Evolutionary conservation across 768 basidiomycete genomes (phyloP).

Genomic region (Hemileccinum impolitum): DNA sequence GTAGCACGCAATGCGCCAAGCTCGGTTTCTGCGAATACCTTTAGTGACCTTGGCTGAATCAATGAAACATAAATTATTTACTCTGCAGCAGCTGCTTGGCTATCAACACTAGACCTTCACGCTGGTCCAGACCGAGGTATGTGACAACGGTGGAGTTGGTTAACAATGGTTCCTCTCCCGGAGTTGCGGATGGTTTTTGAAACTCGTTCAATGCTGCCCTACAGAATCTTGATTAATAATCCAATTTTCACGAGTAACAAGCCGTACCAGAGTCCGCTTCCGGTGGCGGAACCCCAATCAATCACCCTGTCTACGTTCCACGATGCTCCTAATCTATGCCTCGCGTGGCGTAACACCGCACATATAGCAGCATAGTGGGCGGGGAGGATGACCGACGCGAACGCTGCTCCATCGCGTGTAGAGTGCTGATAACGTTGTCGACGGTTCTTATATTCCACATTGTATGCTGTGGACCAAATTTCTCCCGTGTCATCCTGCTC

Average conservation of each 20-base stretch:
- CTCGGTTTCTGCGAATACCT: constrained; percentile 41
- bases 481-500: constrained; percentile 32
- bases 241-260: background rate
- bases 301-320: constrained; percentile 61
- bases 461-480: constrained; percentile 54
- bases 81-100: constrained; percentile 62
- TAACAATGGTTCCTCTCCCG: constrained; percentile 35
- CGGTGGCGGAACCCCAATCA: constrained; percentile 84
- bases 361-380: constrained; percentile 80
- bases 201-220: constrained; percentile 73
- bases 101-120: constrained; percentile 64
- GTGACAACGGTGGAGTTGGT: constrained; percentile 50
- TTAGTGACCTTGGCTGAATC: constrained; percentile 10
- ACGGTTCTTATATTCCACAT: constrained; percentile 57
- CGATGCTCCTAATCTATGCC: constrained; percentile 57
- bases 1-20: constrained; percentile 41
- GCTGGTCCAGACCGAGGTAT: constrained; percentile 77
- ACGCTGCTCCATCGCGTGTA: constrained; percentile 76
- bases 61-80: constrained; percentile 27
- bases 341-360: constrained; percentile 68
- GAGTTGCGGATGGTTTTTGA: constrained; percentile 35
- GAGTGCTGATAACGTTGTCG: constrained; percentile 56
- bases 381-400: constrained; percentile 81
- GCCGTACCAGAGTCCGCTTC: constrained; percentile 77
- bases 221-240: constrained; percentile 11